Evolutionary conservation across 192 early-diverging fungal genomes (phyloP), one percentile per base, ranked within the genome.

Genomic region (Phycomyces nitens): DNA sequence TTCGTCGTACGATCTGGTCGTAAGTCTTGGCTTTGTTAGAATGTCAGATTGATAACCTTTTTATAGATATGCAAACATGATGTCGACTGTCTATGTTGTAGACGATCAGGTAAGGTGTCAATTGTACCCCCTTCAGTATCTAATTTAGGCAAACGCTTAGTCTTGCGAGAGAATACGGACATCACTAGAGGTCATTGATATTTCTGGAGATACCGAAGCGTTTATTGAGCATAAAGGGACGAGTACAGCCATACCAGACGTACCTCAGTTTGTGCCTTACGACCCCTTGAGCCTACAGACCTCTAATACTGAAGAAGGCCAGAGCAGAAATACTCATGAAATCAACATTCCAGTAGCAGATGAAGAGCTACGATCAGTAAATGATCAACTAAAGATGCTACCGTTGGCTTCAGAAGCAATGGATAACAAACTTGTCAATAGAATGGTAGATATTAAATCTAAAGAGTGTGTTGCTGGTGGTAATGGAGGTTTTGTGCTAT

Each of bases 271-370:
- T 47, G 18, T 18, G 3, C 44, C 44, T 47, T 47, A 47, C 11
- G 12, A n/a, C 18, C 15, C 44, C 12, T 18, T n/a, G 44, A n/a
- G n/a, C n/a, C n/a, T n/a, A n/a, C n/a, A n/a, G n/a, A n/a, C n/a
- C n/a, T n/a, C n/a, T n/a, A n/a, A n/a, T n/a, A n/a, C n/a, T n/a
- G n/a, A n/a, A 34, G 29, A 34, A 38, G 27, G 24, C 26, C 5
- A 6, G 12, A 2, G 11, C 1, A 65, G 29, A 22, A 21, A 16
- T 22, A 64, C 55, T 44, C 23, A 39, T 26, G 62, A 64, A 44
- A 64, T 64, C 5, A 64, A 53, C n/a, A 64, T 64, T 22, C 62
- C 62, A 15, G 60, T 61, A 20, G 60, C 50, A 39, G 64, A 65
- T 50, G 64, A 65, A 49, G 53, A 65, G 43, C 26, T 65, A 20